Evolutionary conservation across 2,329 filamentous ascomycete species (phyloP).

Genomic region (Beauveria sp.): DNA sequence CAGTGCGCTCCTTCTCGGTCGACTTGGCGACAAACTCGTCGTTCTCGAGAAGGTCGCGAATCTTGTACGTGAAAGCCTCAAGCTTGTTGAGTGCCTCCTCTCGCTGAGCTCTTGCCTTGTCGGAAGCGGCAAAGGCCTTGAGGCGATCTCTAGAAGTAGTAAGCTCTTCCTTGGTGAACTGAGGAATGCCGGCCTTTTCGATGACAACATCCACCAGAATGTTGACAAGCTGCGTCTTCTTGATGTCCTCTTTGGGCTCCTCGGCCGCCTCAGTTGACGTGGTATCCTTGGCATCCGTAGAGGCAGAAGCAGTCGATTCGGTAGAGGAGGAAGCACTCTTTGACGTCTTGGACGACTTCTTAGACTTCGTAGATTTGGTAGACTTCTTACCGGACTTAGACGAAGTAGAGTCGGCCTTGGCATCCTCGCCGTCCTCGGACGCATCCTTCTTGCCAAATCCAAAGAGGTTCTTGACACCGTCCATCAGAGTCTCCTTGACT

Average conservation of each 20-base stretch:
- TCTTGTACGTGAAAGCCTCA: slow-evolving; percentile 87
- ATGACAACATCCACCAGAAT: slow-evolving; percentile 45
- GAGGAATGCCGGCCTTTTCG: slow-evolving; percentile 42
- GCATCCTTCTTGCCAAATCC: slow-evolving; percentile 89
- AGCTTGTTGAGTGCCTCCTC: slow-evolving; percentile 88
- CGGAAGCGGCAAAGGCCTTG: slow-evolving; percentile 77
- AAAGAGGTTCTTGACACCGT: slow-evolving; percentile 93
- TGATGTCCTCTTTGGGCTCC: slow-evolving; percentile 44
- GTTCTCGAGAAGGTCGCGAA: slow-evolving; percentile 73
- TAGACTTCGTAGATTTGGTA: slow-evolving; percentile 15
- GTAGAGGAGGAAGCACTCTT: slow-evolving; percentile 18
- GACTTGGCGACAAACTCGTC: slow-evolving; percentile 66
- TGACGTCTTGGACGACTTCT: not conserved
- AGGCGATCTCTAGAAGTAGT: slow-evolving; percentile 60
- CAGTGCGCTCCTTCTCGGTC: slow-evolving; percentile 57
- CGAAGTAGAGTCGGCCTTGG: slow-evolving; percentile 23
- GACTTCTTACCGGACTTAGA: slow-evolving; percentile 25
- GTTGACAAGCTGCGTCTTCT: slow-evolving; percentile 51
- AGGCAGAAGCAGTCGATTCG: slow-evolving; percentile 30
- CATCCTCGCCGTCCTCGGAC: slow-evolving; percentile 50
- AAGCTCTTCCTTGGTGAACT: slow-evolving; percentile 41
- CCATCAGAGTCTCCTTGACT: slow-evolving; percentile 72
- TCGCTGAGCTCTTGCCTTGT: slow-evolving; percentile 64
- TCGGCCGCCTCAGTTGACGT: slow-evolving; percentile 34
- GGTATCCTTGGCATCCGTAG: slow-evolving; percentile 37